Base-by-base conservation (phyloP, 768 basidiomycete genomes). In the Lactarius sp. region DNA sequence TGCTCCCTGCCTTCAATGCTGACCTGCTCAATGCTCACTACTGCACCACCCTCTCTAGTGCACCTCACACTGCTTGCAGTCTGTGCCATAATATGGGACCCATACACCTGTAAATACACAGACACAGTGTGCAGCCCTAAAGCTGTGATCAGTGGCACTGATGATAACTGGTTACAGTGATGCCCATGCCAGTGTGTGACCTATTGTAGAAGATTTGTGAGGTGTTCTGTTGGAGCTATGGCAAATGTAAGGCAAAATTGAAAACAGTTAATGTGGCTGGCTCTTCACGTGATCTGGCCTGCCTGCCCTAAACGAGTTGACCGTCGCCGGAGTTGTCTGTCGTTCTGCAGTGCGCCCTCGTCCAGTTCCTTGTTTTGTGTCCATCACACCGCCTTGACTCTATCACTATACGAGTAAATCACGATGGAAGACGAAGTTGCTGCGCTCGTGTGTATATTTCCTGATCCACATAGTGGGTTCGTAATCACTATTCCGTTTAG, bases 361-460 rank as follows among this genome's bases (percentile, higher is more conserved):
- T 59, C 14, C 22, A 50, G 49, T 61, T 61, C 49, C 47, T 46
- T 22, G 39, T 18, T 51, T 37, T 41, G 54, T 47, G 46, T 1
- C 52, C 54, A 61, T 56, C 55, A 51, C 55, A n/a, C 46, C 27
- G 41, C 27, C 22, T 41, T 37, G 49, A 50, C 59, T 16, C 20
- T 20, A 12, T 52, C 52, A 52, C 39, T 31, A 13, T 39, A 31
- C 46, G 39, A 54, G 18, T 27, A 31, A 33, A 50, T 6, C 39
- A 66, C 59, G 64, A 85, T 85, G 84, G 85, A 86, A 75, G 85
- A 86, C 70, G 27, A 27, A 27, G 85, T 85, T 55, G 83, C 85
- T 68, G 84, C 79, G 70, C 76, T 81, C 73, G 79, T 81, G 71
- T 66, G 77, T 73, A 20, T 33, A 58, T 12, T 52, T 41, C 20